Base-by-base conservation (phyloP, 805 yeast genomes). In the Kregervanrija pseudodelftensis region DNA sequence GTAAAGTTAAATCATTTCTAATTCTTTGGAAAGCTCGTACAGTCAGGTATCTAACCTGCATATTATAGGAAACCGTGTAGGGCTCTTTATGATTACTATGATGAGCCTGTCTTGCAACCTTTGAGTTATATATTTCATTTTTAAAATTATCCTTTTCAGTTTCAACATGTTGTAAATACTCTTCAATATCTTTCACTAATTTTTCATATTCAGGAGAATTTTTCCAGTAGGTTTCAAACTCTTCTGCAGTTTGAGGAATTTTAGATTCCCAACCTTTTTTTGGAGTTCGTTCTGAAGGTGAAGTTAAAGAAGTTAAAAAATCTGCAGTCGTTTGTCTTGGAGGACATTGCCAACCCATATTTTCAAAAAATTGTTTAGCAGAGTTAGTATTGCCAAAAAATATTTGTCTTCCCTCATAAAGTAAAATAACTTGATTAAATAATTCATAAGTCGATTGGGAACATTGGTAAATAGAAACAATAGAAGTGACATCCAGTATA, bases 61-160 rank as follows among this genome's bases (percentile, higher is more conserved):
- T 69, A 44, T 55, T 50, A 55, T 65, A 76, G 1, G 75, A 70
- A 11, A 75, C 72, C 3, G 74, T 70, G 61, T 69, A 76, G n/a
- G 82, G 68, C 7, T 82, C 76, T 2, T 60, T 39, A 33, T 72
- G 64, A 50, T 76, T 64, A 31, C 70, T 53, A 45, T 68, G 67
- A 45, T 70, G 70, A 16, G 82, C 52, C 58, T 78, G 82, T 47
- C 66, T 69, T 8, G 82, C 77, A 40, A 57, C 57, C 52, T 77
- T 80, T n/a, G 79, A 66, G 4, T 63, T 68, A 28, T 28, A 39
- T 36, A 46, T 46, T 43, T 43, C 49, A 10, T 46, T 44, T 5
- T 15, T 35, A 17, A 54, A 55, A 48, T 73, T 76, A 14, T 42
- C 39, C 15, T 46, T 37, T 15, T 32, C 41, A 5, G 16, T 40